Percentiles rank a stretch among this genome's conserved stretches.
Conservation (phyloP, 495 filamentous ascomycete genomes). For the Aspergillus kassunensis region DNA sequence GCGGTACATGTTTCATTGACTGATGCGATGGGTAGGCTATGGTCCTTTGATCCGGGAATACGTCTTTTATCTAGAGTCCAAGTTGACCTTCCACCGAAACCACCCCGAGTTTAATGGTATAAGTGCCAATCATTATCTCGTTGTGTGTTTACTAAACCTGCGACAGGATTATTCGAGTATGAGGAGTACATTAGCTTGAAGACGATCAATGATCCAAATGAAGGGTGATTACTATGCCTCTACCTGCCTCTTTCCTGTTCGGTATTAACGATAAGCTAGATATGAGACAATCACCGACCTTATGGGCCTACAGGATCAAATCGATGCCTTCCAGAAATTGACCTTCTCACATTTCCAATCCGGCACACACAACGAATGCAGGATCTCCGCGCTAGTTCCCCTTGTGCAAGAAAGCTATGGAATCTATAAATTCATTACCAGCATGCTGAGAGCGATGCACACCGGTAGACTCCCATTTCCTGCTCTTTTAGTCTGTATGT, state of each 20-base stretch:
- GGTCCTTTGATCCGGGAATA: slow-evolving; percentile 91
- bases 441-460: slow-evolving; percentile 96
- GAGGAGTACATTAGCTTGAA: slow-evolving; percentile 98
- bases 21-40: slow-evolving; percentile 57
- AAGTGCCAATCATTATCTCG: slow-evolving; percentile 6
- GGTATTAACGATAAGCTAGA: slow-evolving; percentile 33
- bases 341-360: slow-evolving; percentile 94
- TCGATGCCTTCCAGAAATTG: slow-evolving; percentile 95
- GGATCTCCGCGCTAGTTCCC: slow-evolving; percentile 89
- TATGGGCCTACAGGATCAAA: slow-evolving; percentile 96
- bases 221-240: slow-evolving; percentile 53
- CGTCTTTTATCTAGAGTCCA: slow-evolving; percentile 87
- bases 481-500: not conserved
- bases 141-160: slow-evolving; percentile 14
- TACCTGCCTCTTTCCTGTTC: not conserved
- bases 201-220: slow-evolving; percentile 96
- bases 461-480: slow-evolving; percentile 73
- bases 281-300: slow-evolving; percentile 97
- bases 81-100: slow-evolving; percentile 88
- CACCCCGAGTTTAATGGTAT: slow-evolving; percentile 97
- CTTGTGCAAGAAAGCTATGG: slow-evolving; percentile 97
- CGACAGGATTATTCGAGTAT: slow-evolving; percentile 80
- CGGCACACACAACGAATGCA: slow-evolving; percentile 90
- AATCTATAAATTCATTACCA: slow-evolving; percentile 94
- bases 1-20: slow-evolving; percentile 12